These are phyloP conservation scores for Microsporum ferrugineum DNA, from an alignment of 2,329 filamentous ascomycete species.

Conservation along the genomic window DNA sequence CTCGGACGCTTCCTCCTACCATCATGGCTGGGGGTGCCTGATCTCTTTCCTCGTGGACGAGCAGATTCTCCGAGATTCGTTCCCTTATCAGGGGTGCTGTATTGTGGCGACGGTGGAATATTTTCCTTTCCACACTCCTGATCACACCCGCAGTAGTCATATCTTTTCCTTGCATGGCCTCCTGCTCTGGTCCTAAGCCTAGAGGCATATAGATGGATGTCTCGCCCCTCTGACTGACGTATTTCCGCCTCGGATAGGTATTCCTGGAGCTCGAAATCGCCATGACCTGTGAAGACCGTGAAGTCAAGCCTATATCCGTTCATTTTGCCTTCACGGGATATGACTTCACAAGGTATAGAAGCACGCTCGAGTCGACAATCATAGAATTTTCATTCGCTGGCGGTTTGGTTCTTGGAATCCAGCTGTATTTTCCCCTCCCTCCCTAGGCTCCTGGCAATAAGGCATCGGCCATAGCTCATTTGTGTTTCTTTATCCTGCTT, in stretches of 20 bases:
- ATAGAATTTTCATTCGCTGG: no score
- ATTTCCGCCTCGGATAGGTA: conserved; percentile 1
- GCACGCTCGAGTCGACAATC: neutral
- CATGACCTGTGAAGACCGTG: neutral
- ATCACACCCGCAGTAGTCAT: neutral
- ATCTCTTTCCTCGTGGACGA: no score
- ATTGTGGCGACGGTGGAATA: neutral
- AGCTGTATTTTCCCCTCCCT: no score
- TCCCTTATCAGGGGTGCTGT: neutral
- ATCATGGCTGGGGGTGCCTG: no score
- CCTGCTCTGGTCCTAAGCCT: neutral
- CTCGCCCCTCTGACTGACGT: neutral
- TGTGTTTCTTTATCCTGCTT: no score
- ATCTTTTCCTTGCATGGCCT: neutral
- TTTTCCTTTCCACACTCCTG: neutral
- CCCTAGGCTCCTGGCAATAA: no score
- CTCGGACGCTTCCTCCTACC: no score
- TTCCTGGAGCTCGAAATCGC: neutral
- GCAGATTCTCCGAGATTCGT: neutral
- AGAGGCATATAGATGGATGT: neutral
- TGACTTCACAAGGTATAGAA: neutral
- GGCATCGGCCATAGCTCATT: no score
- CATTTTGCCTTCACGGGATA: neutral
- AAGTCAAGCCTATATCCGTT: neutral
- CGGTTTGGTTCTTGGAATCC: no score